phyloP scores from a whole-genome alignment of 2,329 filamentous ascomycete species.

The Colletotrichum cordylinicola region DNA sequence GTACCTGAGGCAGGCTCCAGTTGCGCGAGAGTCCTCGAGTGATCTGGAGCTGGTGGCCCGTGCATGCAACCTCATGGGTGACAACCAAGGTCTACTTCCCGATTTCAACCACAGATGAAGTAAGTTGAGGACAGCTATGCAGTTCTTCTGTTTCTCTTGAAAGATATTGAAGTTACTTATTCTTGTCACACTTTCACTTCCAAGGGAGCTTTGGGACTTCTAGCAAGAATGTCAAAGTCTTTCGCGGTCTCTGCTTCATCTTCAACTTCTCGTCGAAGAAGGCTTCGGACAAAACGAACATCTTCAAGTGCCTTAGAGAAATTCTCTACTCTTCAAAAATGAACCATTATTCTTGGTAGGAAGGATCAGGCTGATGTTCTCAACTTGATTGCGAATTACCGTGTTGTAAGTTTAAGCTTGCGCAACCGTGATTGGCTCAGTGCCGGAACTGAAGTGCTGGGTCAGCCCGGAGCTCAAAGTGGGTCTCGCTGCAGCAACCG shows the following conservation, averaged over 20 bases:
- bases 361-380: neutral
- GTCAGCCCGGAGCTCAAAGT: slow-evolving; percentile 2
- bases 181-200: neutral
- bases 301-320: neutral
- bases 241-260: neutral
- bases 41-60: neutral
- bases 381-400: neutral
- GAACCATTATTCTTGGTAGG: neutral
- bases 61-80: neutral
- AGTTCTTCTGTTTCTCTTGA: neutral
- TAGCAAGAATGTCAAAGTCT: neutral
- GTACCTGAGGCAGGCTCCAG: neutral
- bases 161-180: neutral
- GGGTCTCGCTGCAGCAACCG: slow-evolving; percentile 17
- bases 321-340: neutral
- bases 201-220: neutral
- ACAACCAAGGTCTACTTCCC: neutral
- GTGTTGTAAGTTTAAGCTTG: neutral
- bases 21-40: neutral
- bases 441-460: neutral
- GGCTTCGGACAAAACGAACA: neutral
- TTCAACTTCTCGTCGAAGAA: neutral
- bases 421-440: neutral
- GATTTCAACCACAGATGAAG: neutral
- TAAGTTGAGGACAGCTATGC: neutral